These are phyloP conservation scores for Penicillium oxalicum DNA, from an alignment of 2,329 filamentous ascomycete genomes.

Conservation along the genomic window DNA sequence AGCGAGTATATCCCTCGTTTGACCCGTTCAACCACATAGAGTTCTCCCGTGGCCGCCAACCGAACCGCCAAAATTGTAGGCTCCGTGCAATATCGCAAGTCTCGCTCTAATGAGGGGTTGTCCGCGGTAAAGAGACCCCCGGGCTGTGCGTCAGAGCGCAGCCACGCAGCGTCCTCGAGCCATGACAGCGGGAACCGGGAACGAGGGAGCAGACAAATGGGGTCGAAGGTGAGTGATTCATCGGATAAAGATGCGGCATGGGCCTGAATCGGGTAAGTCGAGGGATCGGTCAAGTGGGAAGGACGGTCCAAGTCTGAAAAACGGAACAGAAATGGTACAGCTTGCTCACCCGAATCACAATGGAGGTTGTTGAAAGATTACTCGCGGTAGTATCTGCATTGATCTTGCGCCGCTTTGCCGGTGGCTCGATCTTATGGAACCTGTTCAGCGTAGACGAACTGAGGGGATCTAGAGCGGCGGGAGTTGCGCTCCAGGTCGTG, in stretches of 20 bases:
- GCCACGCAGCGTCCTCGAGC: constrained; percentile 32
- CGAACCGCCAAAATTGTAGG: constrained; percentile 31
- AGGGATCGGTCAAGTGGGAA: not conserved
- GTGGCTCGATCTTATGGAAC: constrained; percentile 22
- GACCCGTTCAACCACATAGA: constrained; percentile 38
- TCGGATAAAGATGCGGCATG: constrained; percentile 32
- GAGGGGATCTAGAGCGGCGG: constrained; percentile 30
- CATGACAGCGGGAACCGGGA: constrained; percentile 35
- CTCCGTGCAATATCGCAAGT: constrained; percentile 19
- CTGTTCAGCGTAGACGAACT: constrained; percentile 29
- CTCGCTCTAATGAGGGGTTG: constrained; percentile 31
- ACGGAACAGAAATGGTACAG: not conserved
- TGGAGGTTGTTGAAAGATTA: constrained; percentile 18
- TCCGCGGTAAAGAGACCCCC: constrained; percentile 36
- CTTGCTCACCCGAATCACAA: constrained; percentile 30
- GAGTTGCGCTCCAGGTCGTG: constrained; percentile 33
- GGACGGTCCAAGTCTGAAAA: not conserved
- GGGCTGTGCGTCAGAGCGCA: constrained; percentile 24
- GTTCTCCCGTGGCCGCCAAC: constrained; percentile 22
- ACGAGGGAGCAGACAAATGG: constrained; percentile 34
- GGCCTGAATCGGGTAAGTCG: constrained; percentile 21
- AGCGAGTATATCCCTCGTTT: constrained; percentile 38
- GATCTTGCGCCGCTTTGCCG: constrained; percentile 33
- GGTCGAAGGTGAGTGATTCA: constrained; percentile 30
- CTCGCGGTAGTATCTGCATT: constrained; percentile 14